Percentiles rank a stretch among this genome's conserved stretches.
Evolutionary conservation across 768 basidiomycete species (phyloP).

Genomic region (Phanerochaete carnosa): DNA sequence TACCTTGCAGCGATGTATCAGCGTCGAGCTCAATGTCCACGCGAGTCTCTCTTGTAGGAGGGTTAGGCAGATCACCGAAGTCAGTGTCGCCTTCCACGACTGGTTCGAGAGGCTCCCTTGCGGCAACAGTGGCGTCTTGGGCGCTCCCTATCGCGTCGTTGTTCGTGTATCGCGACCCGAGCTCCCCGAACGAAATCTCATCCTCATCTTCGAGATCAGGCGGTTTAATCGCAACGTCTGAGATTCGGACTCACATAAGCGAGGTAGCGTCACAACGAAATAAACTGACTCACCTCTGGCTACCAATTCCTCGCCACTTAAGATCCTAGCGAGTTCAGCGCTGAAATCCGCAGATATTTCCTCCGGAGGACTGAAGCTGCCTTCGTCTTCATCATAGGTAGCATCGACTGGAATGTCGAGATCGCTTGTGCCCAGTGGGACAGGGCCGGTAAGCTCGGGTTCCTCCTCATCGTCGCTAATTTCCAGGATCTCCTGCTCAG

Average conservation of each 20-base stretch:
- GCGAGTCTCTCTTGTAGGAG: neutral
- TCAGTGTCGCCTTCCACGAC: slow-evolving; percentile 7
- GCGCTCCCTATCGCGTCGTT: slow-evolving; percentile 2
- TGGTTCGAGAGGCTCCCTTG: slow-evolving; percentile 14
- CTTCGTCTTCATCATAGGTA: neutral
- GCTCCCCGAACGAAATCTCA: neutral
- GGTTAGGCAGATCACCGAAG: slow-evolving; percentile 16
- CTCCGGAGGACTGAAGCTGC: neutral
- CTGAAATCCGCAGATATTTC: neutral
- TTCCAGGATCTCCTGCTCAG: slow-evolving; percentile 17
- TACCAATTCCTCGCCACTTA: neutral
- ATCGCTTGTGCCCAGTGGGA: slow-evolving; percentile 29
- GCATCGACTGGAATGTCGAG: slow-evolving; percentile 13
- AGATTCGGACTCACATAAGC: neutral
- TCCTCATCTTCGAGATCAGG: neutral
- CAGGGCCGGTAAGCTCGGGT: slow-evolving; percentile 11
- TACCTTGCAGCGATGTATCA: neutral
- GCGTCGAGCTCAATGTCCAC: neutral
- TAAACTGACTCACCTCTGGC: neutral
- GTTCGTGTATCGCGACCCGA: slow-evolving; percentile 5
- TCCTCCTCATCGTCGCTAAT: slow-evolving; percentile 25
- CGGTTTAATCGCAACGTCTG: neutral
- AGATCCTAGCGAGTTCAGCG: neutral
- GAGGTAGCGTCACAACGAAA: neutral
- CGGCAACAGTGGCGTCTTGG: neutral